Conservation (phyloP, 106 monocot species). For the Amphibolis antarctica region DNA sequence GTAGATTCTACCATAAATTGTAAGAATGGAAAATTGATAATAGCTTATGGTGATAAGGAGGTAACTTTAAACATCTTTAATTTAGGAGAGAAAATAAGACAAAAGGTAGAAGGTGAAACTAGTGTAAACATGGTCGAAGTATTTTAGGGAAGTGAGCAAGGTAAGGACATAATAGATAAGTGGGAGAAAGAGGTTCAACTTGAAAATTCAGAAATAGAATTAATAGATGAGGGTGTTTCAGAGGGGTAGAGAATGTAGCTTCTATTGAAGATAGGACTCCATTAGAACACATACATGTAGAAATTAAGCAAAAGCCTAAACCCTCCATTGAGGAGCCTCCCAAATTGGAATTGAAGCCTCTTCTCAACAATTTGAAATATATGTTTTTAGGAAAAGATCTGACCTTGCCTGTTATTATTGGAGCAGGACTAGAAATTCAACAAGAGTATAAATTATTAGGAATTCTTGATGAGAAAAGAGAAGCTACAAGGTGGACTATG, state of each 20-base stretch:
- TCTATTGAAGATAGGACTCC: background rate
- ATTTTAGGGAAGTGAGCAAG: background rate
- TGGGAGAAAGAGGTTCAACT: background rate
- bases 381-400: background rate
- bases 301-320: background rate
- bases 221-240: background rate
- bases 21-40: background rate
- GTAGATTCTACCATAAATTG: background rate
- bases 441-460: no score
- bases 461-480: no score
- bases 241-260: background rate
- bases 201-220: background rate
- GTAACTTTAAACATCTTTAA: background rate
- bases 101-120: background rate
- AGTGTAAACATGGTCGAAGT: background rate
- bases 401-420: background rate
- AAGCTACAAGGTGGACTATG: no score
- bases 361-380: background rate
- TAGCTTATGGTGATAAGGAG: background rate
- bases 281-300: background rate
- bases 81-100: background rate
- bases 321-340: background rate
- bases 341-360: background rate
- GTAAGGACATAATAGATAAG: background rate
- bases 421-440: no score